Evolutionary conservation across 371 early-diverging fungal species (phyloP), one percentile per base, ranked within the genome.

Genomic region (Saksenaea vasiformis): DNA sequence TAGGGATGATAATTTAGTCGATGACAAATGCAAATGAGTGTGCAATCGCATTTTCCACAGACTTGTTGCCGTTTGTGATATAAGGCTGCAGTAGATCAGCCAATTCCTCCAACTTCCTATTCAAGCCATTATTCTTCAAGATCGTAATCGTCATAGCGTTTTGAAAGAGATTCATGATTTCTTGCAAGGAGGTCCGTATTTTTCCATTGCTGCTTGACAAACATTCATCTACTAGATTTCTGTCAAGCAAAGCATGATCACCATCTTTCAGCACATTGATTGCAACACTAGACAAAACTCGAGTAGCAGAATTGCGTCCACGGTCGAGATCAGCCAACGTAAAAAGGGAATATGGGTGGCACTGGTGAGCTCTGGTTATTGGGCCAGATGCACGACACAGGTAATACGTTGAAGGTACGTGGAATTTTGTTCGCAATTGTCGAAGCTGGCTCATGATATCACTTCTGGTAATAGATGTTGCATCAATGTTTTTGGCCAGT

Each of bases 341-440:
- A 43, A 67, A 67, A 9, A 63, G 38, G 28, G 68, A 39, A 35
- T 38, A 63, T 55, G 64, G 68, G 43, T 68, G 64, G 55, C 68
- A 68, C 28, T 26, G 27, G 26, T 62, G 67, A 44, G 57, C 34
- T 55, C 61, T 61, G 58, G 59, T 58, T 39, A 67, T 44, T 24
- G 67, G 62, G 38, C 67, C 67, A 27, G 67, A 67, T 62, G 56
- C 67, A 61, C 58, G 67, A 54, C 58, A 61, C 22, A 67, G 55
- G 26, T 53, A 27, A 54, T 67, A 67, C 1, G 62, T 27, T 19
- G 24, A 43, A 35, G n/a, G 39, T 36, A n/a, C 47, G 56, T 66
- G 34, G 57, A 56, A 66, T 53, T 56, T 56, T n/a, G 47, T 56
- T 1, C 58, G 60, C 26, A 66, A 17, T 36, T 66, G 61, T n/a